phyloP scores from a whole-genome alignment of 352 stramenopile species.

The Pythium plurisporium region DNA sequence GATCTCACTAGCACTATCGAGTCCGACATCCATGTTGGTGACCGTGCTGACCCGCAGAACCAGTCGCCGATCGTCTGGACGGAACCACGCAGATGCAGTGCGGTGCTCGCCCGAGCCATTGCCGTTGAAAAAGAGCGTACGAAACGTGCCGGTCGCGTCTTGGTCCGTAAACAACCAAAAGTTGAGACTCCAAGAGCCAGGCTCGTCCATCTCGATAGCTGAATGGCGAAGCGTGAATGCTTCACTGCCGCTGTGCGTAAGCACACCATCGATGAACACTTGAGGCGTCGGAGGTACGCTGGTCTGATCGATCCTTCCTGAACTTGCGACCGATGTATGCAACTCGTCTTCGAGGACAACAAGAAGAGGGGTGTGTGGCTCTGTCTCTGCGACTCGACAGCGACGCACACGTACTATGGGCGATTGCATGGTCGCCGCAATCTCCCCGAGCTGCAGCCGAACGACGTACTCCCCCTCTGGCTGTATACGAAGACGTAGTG shows the following conservation, averaged over 20 bases:
- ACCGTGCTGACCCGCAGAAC: slow-evolving; percentile 68
- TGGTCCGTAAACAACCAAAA: slow-evolving; percentile 64
- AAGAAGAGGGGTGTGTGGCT: neutral
- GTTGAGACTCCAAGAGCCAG: slow-evolving; percentile 55
- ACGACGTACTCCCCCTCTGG: slow-evolving; percentile 30
- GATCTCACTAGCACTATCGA: slow-evolving; percentile 41
- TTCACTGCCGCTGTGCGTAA: slow-evolving; percentile 46
- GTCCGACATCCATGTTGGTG: slow-evolving; percentile 45
- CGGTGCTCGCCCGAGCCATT: slow-evolving; percentile 52
- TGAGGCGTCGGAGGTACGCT: slow-evolving; percentile 20
- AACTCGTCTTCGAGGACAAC: slow-evolving; percentile 2
- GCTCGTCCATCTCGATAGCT: slow-evolving; percentile 31
- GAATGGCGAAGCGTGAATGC: slow-evolving; percentile 39
- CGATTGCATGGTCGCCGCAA: too few relatives aligned
- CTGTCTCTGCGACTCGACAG: neutral
- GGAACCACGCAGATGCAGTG: slow-evolving; percentile 80
- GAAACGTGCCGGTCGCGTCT: slow-evolving; percentile 49
- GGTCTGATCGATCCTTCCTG: neutral
- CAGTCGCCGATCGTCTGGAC: slow-evolving; percentile 54
- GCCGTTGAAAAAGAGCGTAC: slow-evolving; percentile 83
- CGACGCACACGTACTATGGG: slow-evolving; percentile 2
- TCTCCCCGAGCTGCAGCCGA: slow-evolving; percentile 11
- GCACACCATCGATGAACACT: slow-evolving; percentile 40
- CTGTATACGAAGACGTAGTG: slow-evolving; percentile 33
- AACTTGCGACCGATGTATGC: neutral